Evolutionary conservation across 352 stramenopile species (phyloP).

Genomic region (Phytophthora lateralis): DNA sequence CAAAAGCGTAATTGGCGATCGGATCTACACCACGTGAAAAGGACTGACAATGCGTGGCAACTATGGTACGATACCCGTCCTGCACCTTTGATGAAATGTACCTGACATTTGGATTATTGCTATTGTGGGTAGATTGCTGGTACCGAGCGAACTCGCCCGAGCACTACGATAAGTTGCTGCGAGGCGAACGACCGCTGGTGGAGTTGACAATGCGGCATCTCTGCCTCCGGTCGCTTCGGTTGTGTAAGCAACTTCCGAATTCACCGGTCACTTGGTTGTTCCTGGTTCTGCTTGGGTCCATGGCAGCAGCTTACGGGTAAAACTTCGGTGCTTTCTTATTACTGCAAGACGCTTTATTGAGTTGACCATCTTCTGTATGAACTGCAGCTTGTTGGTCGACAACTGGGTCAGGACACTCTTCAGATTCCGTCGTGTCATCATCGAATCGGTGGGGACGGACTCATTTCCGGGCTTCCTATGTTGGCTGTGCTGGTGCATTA

Average conservation of each 20-base stretch:
- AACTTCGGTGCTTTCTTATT: not conserved
- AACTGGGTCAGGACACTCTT: slow-evolving; percentile 75
- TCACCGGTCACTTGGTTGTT: slow-evolving; percentile 88
- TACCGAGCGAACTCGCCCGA: slow-evolving; percentile 67
- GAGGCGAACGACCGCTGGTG: slow-evolving; percentile 59
- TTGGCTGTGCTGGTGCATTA: slow-evolving; percentile 70
- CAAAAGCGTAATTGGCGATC: not conserved
- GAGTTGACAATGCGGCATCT: slow-evolving; percentile 73
- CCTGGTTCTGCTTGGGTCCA: slow-evolving; percentile 59
- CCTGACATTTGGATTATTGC: not conserved
- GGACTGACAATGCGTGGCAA: slow-evolving; percentile 25
- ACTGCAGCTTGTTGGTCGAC: slow-evolving; percentile 68
- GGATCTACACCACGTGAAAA: not conserved
- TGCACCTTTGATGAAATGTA: not conserved
- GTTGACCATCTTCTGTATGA: slow-evolving; percentile 1
- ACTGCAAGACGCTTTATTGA: not conserved
- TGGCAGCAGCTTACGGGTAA: slow-evolving; percentile 74
- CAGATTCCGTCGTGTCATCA: slow-evolving; percentile 53
- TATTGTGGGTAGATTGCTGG: slow-evolving; percentile 59
- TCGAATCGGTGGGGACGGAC: slow-evolving; percentile 64
- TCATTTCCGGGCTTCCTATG: slow-evolving; percentile 68
- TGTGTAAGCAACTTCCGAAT: slow-evolving; percentile 85
- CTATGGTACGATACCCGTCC: slow-evolving; percentile 17
- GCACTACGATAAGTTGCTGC: slow-evolving; percentile 74
- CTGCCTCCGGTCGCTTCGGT: slow-evolving; percentile 62